phyloP scores from a whole-genome alignment of 2,329 filamentous ascomycete genomes.

The Aspergillus costaricaensis region DNA sequence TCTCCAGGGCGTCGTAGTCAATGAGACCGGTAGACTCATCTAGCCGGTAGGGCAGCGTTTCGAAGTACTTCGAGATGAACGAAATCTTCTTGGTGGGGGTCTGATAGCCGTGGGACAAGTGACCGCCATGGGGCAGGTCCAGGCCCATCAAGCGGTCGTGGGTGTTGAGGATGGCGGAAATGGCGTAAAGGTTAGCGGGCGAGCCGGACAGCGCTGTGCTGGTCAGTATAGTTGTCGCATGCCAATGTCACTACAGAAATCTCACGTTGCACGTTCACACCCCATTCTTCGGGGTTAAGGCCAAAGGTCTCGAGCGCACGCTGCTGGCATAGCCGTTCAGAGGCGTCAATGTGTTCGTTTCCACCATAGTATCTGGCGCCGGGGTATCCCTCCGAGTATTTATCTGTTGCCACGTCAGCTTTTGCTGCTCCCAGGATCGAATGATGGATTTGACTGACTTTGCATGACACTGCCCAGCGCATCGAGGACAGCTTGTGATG shows the following conservation, averaged over 20 bases:
- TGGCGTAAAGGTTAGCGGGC: conserved; percentile 77
- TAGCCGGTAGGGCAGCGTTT: conserved; percentile 96
- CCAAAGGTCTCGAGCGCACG: conserved; percentile 86
- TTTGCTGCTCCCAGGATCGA: background rate
- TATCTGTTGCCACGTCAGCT: conserved; percentile 62
- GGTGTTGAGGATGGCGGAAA: conserved; percentile 92
- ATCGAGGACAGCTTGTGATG: conserved; percentile 87
- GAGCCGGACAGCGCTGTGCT: conserved; percentile 73
- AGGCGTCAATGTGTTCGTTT: conserved; percentile 92
- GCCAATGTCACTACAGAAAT: conserved; percentile 9
- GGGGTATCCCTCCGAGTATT: conserved; percentile 98
- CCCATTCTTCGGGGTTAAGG: conserved; percentile 83
- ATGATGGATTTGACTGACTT: conserved; percentile 58
- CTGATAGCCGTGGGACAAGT: conserved; percentile 97
- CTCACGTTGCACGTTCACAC: conserved; percentile 90
- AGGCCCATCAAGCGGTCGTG: conserved; percentile 97
- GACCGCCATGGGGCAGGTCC: conserved; percentile 90
- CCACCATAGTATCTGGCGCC: conserved; percentile 95
- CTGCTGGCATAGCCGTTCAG: conserved; percentile 86
- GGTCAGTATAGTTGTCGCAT: background rate
- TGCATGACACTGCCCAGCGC: conserved; percentile 93
- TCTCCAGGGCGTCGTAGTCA: conserved; percentile 90
- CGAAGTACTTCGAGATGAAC: conserved; percentile 97
- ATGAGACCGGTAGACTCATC: conserved; percentile 79
- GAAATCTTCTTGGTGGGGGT: conserved; percentile 96